Percentiles rank a stretch among this genome's conserved stretches.
Evolutionary conservation across 2,329 filamentous ascomycete genomes (phyloP).

Genomic region (Phialophora expanda): DNA sequence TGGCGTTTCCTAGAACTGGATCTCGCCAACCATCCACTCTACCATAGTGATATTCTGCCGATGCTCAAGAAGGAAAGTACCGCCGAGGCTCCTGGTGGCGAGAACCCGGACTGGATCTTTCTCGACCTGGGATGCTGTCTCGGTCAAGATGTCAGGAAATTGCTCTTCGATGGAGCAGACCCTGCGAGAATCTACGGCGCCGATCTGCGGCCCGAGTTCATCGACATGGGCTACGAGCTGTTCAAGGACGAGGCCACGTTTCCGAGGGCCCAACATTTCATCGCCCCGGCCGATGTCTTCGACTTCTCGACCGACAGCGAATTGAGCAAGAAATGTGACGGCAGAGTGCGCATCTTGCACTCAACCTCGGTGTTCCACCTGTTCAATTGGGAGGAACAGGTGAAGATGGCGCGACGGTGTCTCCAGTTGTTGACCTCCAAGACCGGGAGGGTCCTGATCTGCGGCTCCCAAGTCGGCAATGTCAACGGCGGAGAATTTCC

Average conservation of each 20-base stretch:
- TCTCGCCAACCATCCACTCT: constrained; percentile 44
- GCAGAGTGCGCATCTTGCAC: constrained; percentile 45
- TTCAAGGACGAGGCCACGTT: constrained; percentile 47
- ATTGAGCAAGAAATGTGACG: constrained; percentile 38
- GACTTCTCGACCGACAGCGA: constrained; percentile 33
- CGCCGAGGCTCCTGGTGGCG: not conserved
- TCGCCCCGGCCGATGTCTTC: constrained; percentile 45
- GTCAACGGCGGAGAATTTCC: constrained; percentile 33
- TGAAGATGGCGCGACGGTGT: constrained; percentile 36
- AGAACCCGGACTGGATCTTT: constrained; percentile 41
- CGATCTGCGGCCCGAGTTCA: constrained; percentile 46
- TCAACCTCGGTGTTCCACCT: constrained; percentile 50
- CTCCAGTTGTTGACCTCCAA: constrained; percentile 30
- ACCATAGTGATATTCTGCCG: constrained; percentile 36
- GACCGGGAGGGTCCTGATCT: constrained; percentile 33
- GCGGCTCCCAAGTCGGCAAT: constrained; percentile 40
- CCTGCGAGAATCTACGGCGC: constrained; percentile 49
- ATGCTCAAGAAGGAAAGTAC: constrained; percentile 27
- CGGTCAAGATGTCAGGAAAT: constrained; percentile 53
- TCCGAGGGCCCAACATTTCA: constrained; percentile 44
- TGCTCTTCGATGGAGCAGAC: constrained; percentile 56
- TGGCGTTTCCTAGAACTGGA: constrained; percentile 53
- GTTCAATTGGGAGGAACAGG: constrained; percentile 48
- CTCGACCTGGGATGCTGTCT: constrained; percentile 54
- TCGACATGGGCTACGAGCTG: constrained; percentile 51